Base-by-base conservation (phyloP, 768 basidiomycete genomes). In the Paxillus ammoniavirescens region DNA sequence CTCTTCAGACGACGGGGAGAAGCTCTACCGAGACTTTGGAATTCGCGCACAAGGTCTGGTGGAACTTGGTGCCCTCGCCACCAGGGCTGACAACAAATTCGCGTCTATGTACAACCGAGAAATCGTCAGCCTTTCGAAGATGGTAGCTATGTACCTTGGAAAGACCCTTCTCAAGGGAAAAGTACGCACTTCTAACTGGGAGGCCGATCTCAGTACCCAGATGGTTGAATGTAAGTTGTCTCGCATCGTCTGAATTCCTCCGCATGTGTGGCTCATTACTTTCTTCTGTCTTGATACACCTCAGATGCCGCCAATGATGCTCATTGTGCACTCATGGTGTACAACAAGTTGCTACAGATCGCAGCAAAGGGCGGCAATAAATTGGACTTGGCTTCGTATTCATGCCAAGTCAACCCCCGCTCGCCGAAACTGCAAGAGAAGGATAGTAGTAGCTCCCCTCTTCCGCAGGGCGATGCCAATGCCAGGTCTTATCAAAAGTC, bases 251-350 rank as follows among this genome's bases (percentile, higher is more conserved):
- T 36, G 30, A 40, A 7, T 21, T n/a, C 26, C 4, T 13, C 17
- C 50, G 42, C 46, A 23, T 18, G 0, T 9, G 14, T 47, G 8
- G 23, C 56, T 35, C 35, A 33, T 42, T 23, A 3, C 8, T 35
- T 43, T 38, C 23, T 14, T 47, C 28, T 23, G 9, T 30, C 13
- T 43, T 36, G 35, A 31, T 36, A 35, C 28, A 35, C 8, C 8
- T 4, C 41, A 80, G 79, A 82, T 54, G 80, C 80, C 2, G 79
- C 80, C 0, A 81, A 81, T 55, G 80, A 81, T 52, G 77, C 74
- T 41, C 73, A 81, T 53, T 76, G 73, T 41, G 76, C 74, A 4
- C 62, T 82, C 13, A 69, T 72, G 61, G 74, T 80, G 17, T 76
- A 78, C 59, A 67, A 71, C 17, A 64, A 55, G 37, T 48, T 82